A percentile compares a stretch with the other conserved stretches of the same genome.
Evolutionary conservation across 1,284 basidiomycete species (phyloP).

Genomic region (Paramarasmius palmivorus): DNA sequence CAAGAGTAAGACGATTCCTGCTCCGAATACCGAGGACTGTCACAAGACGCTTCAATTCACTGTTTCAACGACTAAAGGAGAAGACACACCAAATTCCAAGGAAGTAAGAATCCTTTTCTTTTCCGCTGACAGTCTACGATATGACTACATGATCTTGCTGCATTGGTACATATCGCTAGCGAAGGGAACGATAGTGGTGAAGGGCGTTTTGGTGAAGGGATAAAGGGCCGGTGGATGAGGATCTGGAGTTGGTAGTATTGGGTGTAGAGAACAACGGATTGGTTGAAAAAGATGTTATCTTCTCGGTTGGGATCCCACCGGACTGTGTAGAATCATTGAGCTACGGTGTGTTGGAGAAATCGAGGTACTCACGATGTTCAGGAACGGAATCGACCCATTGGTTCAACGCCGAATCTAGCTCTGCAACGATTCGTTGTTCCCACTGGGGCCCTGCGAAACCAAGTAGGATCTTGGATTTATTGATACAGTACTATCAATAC

Average conservation of each 20-base stretch:
- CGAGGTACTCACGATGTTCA: constrained; percentile 48
- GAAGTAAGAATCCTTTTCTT: constrained; percentile 28
- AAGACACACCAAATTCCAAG: constrained; percentile 43
- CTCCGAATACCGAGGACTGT: constrained; percentile 49
- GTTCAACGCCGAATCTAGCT: constrained; percentile 76
- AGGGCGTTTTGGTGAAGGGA: constrained; percentile 64
- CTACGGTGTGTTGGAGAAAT: neutral
- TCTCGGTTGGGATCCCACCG: constrained; percentile 74
- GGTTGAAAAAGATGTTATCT: constrained; percentile 62
- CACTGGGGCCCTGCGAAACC: constrained; percentile 61
- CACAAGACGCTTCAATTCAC: no score
- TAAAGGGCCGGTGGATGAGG: constrained; percentile 81
- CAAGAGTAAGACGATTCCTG: constrained; percentile 71
- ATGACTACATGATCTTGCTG: constrained; percentile 78
- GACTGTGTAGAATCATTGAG: constrained; percentile 37
- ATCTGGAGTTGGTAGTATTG: constrained; percentile 78
- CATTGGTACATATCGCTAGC: constrained; percentile 85
- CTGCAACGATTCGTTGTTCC: constrained; percentile 72
- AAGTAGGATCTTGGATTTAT: constrained; percentile 60
- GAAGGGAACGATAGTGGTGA: constrained; percentile 67
- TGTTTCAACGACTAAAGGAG: neutral
- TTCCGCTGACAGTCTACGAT: constrained; percentile 59
- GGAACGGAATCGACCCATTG: constrained; percentile 77
- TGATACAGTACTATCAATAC: constrained; percentile 67
- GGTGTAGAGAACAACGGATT: constrained; percentile 68